These are phyloP conservation scores for Eutrema japonicum DNA, from an alignment of 345 rosid species.

Conservation along the genomic window DNA sequence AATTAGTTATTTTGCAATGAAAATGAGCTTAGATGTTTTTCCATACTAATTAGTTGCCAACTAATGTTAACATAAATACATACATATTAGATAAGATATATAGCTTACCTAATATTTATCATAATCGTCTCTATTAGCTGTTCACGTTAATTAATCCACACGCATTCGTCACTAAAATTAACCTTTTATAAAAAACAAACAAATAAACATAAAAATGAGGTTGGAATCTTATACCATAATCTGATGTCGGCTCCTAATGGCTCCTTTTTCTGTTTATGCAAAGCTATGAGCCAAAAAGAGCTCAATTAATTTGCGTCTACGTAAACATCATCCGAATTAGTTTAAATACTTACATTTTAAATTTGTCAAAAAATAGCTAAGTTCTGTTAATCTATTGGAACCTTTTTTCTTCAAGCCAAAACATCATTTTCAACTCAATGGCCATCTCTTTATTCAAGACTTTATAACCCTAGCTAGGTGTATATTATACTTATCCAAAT, in stretches of 20 bases:
- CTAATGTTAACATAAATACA: constrained; percentile 23
- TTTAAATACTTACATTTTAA: constrained; percentile 15
- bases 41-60: constrained; percentile 20
- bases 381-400: constrained; percentile 37
- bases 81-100: constrained; percentile 22
- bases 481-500: constrained; percentile 36
- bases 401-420: constrained; percentile 33
- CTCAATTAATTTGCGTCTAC: constrained; percentile 22
- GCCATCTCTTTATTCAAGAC: constrained; percentile 21
- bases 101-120: constrained; percentile 40
- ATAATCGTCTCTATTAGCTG: constrained; percentile 42
- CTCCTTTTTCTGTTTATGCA: constrained; percentile 24
- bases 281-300: constrained; percentile 20
- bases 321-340: constrained; percentile 24
- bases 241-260: constrained; percentile 33
- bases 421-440: constrained; percentile 41
- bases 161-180: constrained; percentile 28
- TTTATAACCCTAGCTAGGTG: constrained; percentile 26
- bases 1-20: neutral
- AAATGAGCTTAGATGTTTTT: constrained; percentile 16
- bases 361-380: constrained; percentile 21
- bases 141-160: constrained; percentile 36
- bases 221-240: constrained; percentile 35
- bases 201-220: constrained; percentile 34
- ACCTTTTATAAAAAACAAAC: constrained; percentile 7